A percentile compares a stretch with the other conserved stretches of the same genome.
Conservation (phyloP, 106 monocot species). For the Chionographis japonica region DNA sequence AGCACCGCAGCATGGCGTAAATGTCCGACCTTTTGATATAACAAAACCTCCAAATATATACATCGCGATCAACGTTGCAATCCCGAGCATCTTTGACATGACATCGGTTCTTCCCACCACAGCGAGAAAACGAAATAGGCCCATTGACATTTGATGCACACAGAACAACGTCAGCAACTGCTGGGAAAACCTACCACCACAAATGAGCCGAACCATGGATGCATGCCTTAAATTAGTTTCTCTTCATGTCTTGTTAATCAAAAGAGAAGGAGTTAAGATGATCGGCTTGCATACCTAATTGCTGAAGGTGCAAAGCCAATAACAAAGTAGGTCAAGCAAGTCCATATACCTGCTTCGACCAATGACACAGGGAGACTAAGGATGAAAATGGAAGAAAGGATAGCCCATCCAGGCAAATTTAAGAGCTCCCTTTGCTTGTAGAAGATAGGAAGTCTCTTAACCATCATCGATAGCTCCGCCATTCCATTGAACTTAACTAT, state of each 20-base stretch:
- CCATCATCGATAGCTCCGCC: constrained; percentile 61
- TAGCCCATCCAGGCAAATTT: constrained; percentile 66
- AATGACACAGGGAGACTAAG: constrained; percentile 58
- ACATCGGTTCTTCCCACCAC: constrained; percentile 54
- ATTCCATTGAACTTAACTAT: constrained; percentile 84
- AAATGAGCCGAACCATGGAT: background rate
- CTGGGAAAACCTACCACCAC: constrained; percentile 34
- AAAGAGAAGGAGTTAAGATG: background rate
- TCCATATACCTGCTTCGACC: constrained; percentile 62
- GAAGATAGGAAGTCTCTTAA: constrained; percentile 58
- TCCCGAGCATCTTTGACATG: constrained; percentile 44
- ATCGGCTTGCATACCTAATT: constrained; percentile 29
- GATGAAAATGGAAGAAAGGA: constrained; percentile 40
- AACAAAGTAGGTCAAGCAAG: constrained; percentile 54
- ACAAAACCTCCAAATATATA: constrained; percentile 54
- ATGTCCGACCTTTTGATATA: constrained; percentile 46
- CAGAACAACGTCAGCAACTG: constrained; percentile 55
- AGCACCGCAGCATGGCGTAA: background rate
- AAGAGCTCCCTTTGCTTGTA: constrained; percentile 74
- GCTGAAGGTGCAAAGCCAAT: constrained; percentile 67
- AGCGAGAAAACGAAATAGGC: constrained; percentile 50
- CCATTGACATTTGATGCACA: constrained; percentile 57
- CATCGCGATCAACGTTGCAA: constrained; percentile 32
- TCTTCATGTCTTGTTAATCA: background rate
- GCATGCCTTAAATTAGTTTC: background rate